Conservation (phyloP, 306 rosid species). For the Quercus parvula region DNA sequence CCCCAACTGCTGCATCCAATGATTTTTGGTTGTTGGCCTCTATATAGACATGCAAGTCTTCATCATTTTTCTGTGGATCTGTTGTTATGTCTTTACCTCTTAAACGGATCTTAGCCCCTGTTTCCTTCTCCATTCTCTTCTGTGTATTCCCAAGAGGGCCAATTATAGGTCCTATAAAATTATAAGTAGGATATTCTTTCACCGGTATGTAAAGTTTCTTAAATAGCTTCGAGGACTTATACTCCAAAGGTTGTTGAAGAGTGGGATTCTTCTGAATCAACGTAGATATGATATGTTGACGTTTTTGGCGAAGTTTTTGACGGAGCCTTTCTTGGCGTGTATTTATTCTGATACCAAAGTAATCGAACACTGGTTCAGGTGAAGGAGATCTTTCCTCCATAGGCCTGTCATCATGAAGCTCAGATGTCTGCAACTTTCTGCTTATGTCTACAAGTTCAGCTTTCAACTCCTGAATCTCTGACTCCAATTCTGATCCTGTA, state of each 20-base stretch:
- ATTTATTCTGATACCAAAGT: conserved; percentile 8
- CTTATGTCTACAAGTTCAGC: conserved; percentile 18
- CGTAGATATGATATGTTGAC: conserved; percentile 54
- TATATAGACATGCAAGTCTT: conserved; percentile 20
- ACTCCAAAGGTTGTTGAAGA: conserved; percentile 52
- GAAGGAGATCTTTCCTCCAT: conserved; percentile 12
- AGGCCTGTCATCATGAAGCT: conserved; percentile 3
- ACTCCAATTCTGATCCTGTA: neutral
- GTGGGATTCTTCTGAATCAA: conserved; percentile 54
- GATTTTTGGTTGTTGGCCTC: conserved; percentile 21
- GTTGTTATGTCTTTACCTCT: conserved; percentile 63
- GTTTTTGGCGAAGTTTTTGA: neutral
- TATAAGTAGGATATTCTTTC: conserved; percentile 62
- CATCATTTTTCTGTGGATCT: neutral
- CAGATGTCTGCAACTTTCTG: neutral
- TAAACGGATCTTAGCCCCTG: conserved; percentile 57
- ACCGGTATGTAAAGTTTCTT: conserved; percentile 63
- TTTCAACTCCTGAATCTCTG: conserved; percentile 8
- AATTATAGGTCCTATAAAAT: conserved; percentile 60
- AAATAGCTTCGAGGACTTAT: conserved; percentile 50
- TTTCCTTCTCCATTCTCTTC: conserved; percentile 71
- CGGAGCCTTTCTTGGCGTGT: neutral
- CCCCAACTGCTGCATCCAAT: conserved; percentile 21
- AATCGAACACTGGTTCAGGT: conserved; percentile 5
- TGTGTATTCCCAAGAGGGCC: conserved; percentile 75